A percentile compares a stretch with the other conserved stretches of the same genome.
Conservation (phyloP, 139 green algal genomes). For the Coelastrella sp. region DNA sequence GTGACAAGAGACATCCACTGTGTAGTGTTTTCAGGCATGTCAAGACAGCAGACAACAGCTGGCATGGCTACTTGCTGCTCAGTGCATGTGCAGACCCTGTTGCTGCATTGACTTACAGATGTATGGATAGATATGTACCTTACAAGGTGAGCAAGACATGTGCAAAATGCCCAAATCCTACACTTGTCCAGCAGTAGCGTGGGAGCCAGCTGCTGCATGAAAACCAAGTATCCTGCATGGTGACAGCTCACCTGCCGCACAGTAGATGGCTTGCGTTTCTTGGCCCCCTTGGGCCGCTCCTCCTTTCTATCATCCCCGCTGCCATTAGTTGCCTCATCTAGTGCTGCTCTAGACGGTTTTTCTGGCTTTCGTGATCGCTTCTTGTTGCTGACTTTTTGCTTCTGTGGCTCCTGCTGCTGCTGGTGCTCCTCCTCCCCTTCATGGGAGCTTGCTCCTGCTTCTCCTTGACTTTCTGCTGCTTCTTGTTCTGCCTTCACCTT, state of each 20-base stretch:
- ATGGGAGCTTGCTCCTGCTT: background rate
- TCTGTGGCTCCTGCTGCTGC: constrained; percentile 7
- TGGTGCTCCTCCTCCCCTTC: constrained; percentile 2
- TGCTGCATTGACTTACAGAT: too few relatives aligned
- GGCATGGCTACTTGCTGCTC: too few relatives aligned
- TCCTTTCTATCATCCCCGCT: constrained; percentile 16
- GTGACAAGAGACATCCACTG: too few relatives aligned
- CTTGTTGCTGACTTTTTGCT: background rate
- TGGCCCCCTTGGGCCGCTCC: constrained; percentile 2
- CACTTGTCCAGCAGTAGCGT: too few relatives aligned
- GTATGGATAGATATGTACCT: too few relatives aligned
- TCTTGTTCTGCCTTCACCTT: background rate
- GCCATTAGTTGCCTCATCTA: constrained; percentile 22
- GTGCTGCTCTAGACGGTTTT: background rate
- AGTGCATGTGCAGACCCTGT: too few relatives aligned
- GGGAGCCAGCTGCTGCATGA: too few relatives aligned
- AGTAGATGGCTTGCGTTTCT: constrained; percentile 10
- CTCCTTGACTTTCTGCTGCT: constrained; percentile 12
- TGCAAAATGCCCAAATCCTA: too few relatives aligned
- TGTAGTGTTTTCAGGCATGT: too few relatives aligned
- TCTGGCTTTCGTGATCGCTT: constrained; percentile 22
- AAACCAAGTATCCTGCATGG: too few relatives aligned
- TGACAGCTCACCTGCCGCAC: constrained; percentile 31
- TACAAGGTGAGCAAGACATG: too few relatives aligned
- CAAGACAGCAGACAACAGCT: too few relatives aligned